Evolutionary conservation across 1,284 basidiomycete species (phyloP).

Genomic region (Nidula niveotomentosa): DNA sequence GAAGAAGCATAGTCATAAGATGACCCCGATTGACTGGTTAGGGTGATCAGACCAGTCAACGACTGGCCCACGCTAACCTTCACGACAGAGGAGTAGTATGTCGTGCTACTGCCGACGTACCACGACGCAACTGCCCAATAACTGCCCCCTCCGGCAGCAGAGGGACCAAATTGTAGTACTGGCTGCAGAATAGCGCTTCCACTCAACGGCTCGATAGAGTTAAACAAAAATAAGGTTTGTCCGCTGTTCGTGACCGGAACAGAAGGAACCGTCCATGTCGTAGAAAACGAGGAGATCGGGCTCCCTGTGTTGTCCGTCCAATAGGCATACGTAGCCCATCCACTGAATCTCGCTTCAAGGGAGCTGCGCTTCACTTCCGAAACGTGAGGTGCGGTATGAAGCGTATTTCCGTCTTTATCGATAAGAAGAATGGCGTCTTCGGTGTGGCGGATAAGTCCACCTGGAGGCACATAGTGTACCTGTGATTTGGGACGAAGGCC

Average conservation of each 20-base stretch:
- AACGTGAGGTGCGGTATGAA: not conserved
- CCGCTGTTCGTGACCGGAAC: not conserved
- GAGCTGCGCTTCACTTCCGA: not conserved
- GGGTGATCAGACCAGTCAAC: not conserved
- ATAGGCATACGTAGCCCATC: conserved; percentile 11
- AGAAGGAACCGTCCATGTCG: not conserved
- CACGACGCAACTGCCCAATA: conserved; percentile 1
- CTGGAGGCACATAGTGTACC: not conserved
- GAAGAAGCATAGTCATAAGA: not conserved
- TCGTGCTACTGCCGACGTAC: not conserved
- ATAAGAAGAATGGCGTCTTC: not conserved
- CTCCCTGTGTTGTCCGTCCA: conserved; percentile 3
- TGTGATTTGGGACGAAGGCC: not conserved
- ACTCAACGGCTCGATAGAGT: not conserved
- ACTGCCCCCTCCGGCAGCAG: not conserved
- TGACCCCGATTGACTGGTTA: not conserved
- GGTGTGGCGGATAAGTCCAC: not conserved
- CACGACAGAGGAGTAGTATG: not conserved
- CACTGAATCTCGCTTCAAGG: not conserved
- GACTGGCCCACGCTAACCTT: not conserved
- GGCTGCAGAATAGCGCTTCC: not conserved
- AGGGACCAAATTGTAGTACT: not conserved
- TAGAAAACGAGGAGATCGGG: not conserved
- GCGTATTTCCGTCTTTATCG: not conserved
- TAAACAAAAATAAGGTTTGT: not conserved